A percentile compares a stretch with the other conserved stretches of the same genome.
phyloP scores from a whole-genome alignment of 129 eudicot species.

The Flaveria bidentis region DNA sequence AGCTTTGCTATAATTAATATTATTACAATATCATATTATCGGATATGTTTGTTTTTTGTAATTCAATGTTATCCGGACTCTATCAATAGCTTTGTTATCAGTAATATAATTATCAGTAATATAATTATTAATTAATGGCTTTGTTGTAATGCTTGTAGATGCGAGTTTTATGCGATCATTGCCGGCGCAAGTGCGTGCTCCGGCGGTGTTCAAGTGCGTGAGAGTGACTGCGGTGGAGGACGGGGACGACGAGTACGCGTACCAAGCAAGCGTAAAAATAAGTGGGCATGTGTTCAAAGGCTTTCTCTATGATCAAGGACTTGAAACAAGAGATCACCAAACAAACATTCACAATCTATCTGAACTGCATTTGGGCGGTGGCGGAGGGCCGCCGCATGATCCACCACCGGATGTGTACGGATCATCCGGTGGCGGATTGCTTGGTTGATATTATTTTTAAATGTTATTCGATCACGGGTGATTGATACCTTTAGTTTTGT shows the following conservation, averaged over 20 bases:
- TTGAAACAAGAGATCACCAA: constrained; percentile 46
- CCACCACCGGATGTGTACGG: constrained; percentile 59
- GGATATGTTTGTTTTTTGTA: no score
- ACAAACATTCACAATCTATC: constrained; percentile 59
- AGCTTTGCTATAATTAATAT: neutral
- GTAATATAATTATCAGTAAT: no score
- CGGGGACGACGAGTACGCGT: constrained; percentile 86
- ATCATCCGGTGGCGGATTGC: constrained; percentile 60
- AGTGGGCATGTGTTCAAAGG: constrained; percentile 95
- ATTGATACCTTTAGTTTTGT: neutral
- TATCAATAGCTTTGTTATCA: neutral
- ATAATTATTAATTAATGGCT: neutral
- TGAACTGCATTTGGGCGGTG: constrained; percentile 70
- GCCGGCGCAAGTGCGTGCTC: constrained; percentile 85
- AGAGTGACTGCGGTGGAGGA: constrained; percentile 85
- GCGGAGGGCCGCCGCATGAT: constrained; percentile 45
- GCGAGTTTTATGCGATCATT: constrained; percentile 64
- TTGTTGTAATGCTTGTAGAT: constrained; percentile 40
- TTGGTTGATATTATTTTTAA: constrained; percentile 36
- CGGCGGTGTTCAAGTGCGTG: constrained; percentile 91
- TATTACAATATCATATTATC: neutral
- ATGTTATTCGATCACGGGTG: neutral
- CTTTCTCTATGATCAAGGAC: constrained; percentile 85
- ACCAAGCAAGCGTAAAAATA: constrained; percentile 77
- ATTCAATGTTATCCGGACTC: no score